phyloP scores from a whole-genome alignment of 129 eudicot species.

The Centrapalus pauciflorus region DNA sequence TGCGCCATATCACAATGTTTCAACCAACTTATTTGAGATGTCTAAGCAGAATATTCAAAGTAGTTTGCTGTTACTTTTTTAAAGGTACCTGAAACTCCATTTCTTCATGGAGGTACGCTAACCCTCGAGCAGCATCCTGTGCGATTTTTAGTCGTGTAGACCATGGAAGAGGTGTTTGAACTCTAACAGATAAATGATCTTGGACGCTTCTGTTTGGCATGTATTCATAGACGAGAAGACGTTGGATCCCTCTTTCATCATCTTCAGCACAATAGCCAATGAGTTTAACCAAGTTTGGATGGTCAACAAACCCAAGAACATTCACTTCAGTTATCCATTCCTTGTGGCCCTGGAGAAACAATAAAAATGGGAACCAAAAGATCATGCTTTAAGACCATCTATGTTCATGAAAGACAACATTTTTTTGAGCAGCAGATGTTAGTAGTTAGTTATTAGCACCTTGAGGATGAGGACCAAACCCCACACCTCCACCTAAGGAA shows the following conservation, averaged over 20 bases:
- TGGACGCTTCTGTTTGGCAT: slow-evolving; percentile 65
- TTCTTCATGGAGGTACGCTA: slow-evolving; percentile 79
- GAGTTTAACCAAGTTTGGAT: slow-evolving; percentile 68
- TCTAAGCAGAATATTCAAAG: too few species aligned
- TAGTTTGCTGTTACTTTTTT: neutral
- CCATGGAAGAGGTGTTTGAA: slow-evolving; percentile 64
- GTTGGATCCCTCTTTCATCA: slow-evolving; percentile 82
- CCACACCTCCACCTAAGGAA: too few species aligned
- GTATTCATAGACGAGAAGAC: slow-evolving; percentile 69
- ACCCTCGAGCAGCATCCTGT: slow-evolving; percentile 73
- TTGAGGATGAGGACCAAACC: too few species aligned
- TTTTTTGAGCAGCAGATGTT: too few species aligned
- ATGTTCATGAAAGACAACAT: too few species aligned
- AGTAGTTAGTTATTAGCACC: too few species aligned
- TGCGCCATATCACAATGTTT: slow-evolving; percentile 20
- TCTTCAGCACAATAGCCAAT: slow-evolving; percentile 77
- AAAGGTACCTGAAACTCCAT: slow-evolving; percentile 69
- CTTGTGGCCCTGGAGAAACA: slow-evolving; percentile 60
- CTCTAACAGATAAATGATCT: slow-evolving; percentile 60
- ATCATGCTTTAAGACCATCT: neutral
- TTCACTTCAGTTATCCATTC: slow-evolving; percentile 91
- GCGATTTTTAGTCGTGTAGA: slow-evolving; percentile 53
- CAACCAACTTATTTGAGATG: neutral
- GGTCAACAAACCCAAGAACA: slow-evolving; percentile 71
- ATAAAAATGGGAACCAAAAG: neutral